Conservation (phyloP, 768 basidiomycete genomes). For the Panellus pusillus region DNA sequence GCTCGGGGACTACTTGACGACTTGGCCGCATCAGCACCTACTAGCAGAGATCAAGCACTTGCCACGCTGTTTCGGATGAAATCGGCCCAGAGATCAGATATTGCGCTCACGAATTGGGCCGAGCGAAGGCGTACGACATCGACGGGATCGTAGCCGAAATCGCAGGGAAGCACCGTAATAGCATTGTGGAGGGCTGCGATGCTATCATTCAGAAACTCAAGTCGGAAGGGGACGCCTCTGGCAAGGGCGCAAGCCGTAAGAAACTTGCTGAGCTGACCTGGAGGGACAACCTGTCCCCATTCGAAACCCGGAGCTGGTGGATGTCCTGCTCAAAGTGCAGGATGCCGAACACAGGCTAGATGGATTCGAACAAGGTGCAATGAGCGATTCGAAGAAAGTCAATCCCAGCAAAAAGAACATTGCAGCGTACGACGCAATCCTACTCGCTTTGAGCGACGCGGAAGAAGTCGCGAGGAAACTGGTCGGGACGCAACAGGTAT, state of each 20-base stretch:
- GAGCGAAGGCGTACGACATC: constrained; percentile 77
- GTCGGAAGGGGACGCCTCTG: constrained; percentile 37
- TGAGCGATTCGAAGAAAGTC: constrained; percentile 31
- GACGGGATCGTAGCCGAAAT: constrained; percentile 71
- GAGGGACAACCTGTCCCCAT: constrained; percentile 83
- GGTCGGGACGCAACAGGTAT: constrained; percentile 77
- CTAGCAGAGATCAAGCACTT: constrained; percentile 85
- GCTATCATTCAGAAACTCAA: constrained; percentile 52
- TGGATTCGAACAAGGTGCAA: constrained; percentile 32
- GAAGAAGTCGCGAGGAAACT: constrained; percentile 82
- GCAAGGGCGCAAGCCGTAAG: constrained; percentile 43
- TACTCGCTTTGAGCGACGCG: constrained; percentile 85
- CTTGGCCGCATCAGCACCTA: constrained; percentile 60
- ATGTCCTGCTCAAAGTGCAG: constrained; percentile 80
- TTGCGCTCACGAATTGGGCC: constrained; percentile 86
- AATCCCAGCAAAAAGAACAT: constrained; percentile 71
- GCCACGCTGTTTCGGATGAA: constrained; percentile 83
- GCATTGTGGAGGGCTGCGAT: constrained; percentile 66
- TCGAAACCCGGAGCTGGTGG: constrained; percentile 89
- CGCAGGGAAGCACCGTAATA: constrained; percentile 52
- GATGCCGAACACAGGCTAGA: constrained; percentile 66
- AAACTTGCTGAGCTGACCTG: constrained; percentile 65
- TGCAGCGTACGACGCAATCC: constrained; percentile 83
- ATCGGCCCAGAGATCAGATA: constrained; percentile 90
- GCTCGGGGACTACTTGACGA: constrained; percentile 74